Base-by-base conservation (phyloP, 2,329 filamentous ascomycete species). In the Xylaria sp. region DNA sequence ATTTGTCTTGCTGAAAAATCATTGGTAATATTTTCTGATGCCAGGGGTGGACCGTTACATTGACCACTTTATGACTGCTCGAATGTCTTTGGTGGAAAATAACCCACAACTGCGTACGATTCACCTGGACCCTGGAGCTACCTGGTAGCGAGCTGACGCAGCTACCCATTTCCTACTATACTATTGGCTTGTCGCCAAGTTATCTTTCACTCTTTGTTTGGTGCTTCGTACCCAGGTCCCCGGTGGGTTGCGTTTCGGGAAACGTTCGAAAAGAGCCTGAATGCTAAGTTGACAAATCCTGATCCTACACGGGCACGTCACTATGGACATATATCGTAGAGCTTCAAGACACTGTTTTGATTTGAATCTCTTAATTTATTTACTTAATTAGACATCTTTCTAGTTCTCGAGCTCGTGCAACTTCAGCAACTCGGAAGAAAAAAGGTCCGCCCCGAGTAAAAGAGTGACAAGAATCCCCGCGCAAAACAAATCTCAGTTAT, bases 201-300 rank as follows among this genome's bases (percentile, higher is more conserved):
- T 68, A 27, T 16, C 27, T 57, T 40, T 23, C 13, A 48, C 59
- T 59, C 23, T 66, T 37, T 16, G 25, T 40, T 25, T 60, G 23
- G 47, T 37, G 37, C 51, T 23, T 35, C 23, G 62, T 25, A 42
- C 53, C 40, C 40, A 51, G 18, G 18, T 48, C 47, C 35, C 40
- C 6, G 48, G 23, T 64, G 32, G 42, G 61, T 59, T 69, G 47
- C 62, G 27, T 40, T 54, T 69, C 57, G 50, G 32, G 35, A 37
- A 37, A 57, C 50, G 53, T 10, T 58, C 32, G 62, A 65, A 69
- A 66, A 63, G 67, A 69, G 67, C 67, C 67, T 69, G 67, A 66
- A 66, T 69, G 55, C 59, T 63, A 32, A 66, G 67, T 62, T 69
- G 67, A 69, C 67, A 66, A 69, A 69, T 69, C 59, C 47, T 35